phyloP scores from a whole-genome alignment of 2,329 filamentous ascomycete species.

The Akanthomyces uredinophilus region DNA sequence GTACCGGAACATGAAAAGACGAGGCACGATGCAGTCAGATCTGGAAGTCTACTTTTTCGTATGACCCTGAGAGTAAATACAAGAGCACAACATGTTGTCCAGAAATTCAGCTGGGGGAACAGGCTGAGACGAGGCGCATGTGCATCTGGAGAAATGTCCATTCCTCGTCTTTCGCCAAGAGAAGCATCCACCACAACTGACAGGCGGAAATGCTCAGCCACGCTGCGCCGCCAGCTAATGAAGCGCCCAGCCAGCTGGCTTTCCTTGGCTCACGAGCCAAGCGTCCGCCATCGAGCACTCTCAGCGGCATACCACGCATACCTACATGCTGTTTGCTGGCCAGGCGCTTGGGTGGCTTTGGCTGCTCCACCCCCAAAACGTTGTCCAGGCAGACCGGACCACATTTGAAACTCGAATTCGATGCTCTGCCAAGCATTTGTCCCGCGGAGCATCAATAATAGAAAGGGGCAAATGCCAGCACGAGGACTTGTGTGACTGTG shows the following conservation, averaged over 20 bases:
- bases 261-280: constrained; percentile 6
- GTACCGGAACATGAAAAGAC: neutral
- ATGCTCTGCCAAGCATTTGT: constrained; percentile 8
- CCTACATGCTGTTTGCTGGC: neutral
- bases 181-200: neutral
- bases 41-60: neutral
- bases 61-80: neutral
- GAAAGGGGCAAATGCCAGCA: neutral
- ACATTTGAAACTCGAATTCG: constrained; percentile 9
- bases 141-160: neutral
- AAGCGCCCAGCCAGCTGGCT: constrained; percentile 3
- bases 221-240: neutral
- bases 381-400: neutral
- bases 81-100: neutral
- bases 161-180: neutral
- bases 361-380: constrained; percentile 8
- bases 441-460: neutral
- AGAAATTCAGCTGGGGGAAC: neutral
- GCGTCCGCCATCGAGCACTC: neutral
- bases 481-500: neutral
- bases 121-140: neutral
- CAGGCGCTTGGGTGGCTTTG: neutral
- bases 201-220: constrained; percentile 1
- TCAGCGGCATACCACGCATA: neutral
- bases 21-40: neutral